Percentiles rank a stretch among this genome's conserved stretches.
These are phyloP conservation scores for Lasiosphaeriaceae sp. DNA, from an alignment of 495 filamentous ascomycete genomes.

Conservation along the genomic window DNA sequence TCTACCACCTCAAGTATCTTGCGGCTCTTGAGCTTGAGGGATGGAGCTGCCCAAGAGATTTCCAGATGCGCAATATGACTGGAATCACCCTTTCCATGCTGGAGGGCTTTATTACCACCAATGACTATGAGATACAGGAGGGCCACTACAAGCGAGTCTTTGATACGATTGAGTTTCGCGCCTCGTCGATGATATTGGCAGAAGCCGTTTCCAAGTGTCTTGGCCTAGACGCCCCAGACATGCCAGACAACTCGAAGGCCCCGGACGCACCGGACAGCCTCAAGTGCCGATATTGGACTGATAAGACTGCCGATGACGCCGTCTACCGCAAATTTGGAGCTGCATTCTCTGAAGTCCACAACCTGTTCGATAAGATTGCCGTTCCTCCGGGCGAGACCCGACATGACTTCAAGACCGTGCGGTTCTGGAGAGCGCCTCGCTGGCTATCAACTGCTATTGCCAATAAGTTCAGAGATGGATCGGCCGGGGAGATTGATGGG, in stretches of 20 bases:
- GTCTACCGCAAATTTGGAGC: constrained; percentile 17
- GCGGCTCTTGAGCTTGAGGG: constrained; percentile 22
- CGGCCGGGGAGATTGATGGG: constrained; percentile 2
- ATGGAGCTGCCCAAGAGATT: constrained; percentile 28
- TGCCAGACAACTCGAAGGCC: background rate
- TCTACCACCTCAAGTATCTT: constrained; percentile 34
- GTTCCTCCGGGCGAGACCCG: constrained; percentile 22
- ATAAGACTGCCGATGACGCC: background rate
- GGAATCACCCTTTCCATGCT: constrained; percentile 17
- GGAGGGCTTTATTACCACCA: constrained; percentile 5
- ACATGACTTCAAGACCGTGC: constrained; percentile 19
- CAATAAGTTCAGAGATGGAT: constrained; percentile 5
- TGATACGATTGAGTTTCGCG: constrained; percentile 33
- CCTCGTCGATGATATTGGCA: constrained; percentile 28
- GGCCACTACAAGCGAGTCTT: constrained; percentile 28
- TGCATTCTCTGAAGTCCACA: constrained; percentile 11
- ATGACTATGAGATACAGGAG: constrained; percentile 3
- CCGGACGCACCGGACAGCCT: constrained; percentile 10
- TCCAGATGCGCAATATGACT: constrained; percentile 15
- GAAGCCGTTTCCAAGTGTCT: constrained; percentile 27
- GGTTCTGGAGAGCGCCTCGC: constrained; percentile 20
- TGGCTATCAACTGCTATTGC: constrained; percentile 24
- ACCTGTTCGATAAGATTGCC: constrained; percentile 17
- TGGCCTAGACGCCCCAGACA: constrained; percentile 7
- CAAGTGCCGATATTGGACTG: constrained; percentile 23